Evolutionary conservation across 331 rosid genomes (phyloP).

Genomic region (Rhamnella rubrinervis): DNA sequence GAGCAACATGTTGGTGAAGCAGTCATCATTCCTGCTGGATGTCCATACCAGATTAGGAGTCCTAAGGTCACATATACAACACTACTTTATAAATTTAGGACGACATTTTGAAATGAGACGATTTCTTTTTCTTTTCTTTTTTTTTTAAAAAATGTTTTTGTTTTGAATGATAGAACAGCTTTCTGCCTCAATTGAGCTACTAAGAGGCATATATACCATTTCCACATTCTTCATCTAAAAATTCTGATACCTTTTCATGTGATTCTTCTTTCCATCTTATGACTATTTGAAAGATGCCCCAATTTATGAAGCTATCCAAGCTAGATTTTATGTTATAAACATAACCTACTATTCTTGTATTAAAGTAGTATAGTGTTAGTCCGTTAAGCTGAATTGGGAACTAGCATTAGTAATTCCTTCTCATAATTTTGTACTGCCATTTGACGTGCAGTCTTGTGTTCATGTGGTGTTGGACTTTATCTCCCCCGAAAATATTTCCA

Average conservation of each 20-base stretch:
- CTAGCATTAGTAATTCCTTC: background rate
- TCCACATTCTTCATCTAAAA: no score
- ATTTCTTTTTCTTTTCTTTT: background rate
- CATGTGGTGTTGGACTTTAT: constrained; percentile 83
- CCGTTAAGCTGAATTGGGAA: background rate
- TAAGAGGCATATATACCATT: background rate
- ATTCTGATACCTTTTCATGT: no score
- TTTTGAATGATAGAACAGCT: background rate
- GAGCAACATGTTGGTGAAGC: constrained; percentile 95
- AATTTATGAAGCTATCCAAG: no score
- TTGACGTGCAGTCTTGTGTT: constrained; percentile 68
- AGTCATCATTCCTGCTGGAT: constrained; percentile 95
- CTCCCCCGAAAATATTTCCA: constrained; percentile 77
- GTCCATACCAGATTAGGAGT: constrained; percentile 90
- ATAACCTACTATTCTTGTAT: constrained; percentile 11
- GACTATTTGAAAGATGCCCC: background rate
- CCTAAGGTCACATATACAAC: constrained; percentile 59
- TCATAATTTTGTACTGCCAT: background rate
- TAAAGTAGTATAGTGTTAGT: background rate
- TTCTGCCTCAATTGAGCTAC: background rate
- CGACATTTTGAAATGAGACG: constrained; percentile 1
- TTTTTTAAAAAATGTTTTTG: background rate
- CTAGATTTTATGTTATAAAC: no score
- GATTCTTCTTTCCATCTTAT: background rate
- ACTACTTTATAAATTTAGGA: background rate